Percentiles rank a stretch among this genome's conserved stretches.
Evolutionary conservation across 108 stramenopile genomes (phyloP).

Genomic region (Skeletonema grethae): DNA sequence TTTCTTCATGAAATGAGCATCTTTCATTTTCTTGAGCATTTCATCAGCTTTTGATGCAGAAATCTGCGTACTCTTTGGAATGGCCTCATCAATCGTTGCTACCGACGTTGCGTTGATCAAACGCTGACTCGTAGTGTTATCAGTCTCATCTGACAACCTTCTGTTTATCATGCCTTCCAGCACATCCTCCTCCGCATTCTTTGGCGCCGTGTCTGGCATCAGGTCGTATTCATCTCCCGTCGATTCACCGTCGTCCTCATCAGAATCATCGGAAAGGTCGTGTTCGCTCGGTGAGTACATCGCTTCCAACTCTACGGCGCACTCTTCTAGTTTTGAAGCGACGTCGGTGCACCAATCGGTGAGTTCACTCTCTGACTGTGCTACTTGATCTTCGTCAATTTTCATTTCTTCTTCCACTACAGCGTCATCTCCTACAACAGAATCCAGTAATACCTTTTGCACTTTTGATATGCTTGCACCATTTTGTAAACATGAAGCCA

Average conservation of each 20-base stretch:
- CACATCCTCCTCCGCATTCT: neutral
- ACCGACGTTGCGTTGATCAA: neutral
- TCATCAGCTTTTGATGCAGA: neutral
- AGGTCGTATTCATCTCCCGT: neutral
- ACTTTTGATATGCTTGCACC: constrained; percentile 15
- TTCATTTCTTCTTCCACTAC: constrained; percentile 20
- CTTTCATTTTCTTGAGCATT: neutral
- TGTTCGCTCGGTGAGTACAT: neutral
- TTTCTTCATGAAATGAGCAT: neutral
- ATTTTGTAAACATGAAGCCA: constrained; percentile 1
- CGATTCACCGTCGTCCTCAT: neutral
- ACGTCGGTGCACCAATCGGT: constrained; percentile 33
- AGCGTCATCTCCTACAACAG: neutral
- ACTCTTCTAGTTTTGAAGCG: constrained; percentile 27
- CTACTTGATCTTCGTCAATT: constrained; percentile 19
- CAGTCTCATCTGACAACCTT: neutral
- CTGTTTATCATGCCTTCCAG: neutral
- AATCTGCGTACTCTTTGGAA: neutral
- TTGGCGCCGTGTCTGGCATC: neutral
- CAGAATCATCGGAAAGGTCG: neutral
- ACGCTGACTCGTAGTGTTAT: neutral
- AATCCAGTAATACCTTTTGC: constrained; percentile 17
- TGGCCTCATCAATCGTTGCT: neutral
- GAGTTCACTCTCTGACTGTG: constrained; percentile 17
- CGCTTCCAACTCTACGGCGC: constrained; percentile 37